Percentiles rank a stretch among this genome's conserved stretches.
phyloP scores from a whole-genome alignment of 2,329 filamentous ascomycete species.

The Calycina herbarum region DNA sequence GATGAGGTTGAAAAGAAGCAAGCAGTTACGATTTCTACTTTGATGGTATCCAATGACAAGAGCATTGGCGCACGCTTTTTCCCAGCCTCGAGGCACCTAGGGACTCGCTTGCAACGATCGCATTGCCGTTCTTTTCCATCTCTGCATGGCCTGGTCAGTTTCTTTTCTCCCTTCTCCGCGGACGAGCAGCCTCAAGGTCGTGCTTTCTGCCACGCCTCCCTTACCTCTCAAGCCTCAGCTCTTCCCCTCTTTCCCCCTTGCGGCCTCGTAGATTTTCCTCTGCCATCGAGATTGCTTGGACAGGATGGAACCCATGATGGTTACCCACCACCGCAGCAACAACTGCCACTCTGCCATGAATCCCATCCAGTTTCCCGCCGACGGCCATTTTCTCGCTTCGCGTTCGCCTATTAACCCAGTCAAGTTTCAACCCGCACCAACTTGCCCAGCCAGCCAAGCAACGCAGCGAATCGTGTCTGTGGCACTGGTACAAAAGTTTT shows the following conservation, averaged over 20 bases:
- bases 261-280: background rate
- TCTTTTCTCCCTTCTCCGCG: background rate
- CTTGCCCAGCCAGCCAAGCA: background rate
- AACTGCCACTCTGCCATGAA: background rate
- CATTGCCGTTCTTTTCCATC: background rate
- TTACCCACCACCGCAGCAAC: background rate
- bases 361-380: background rate
- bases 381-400: background rate
- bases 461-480: background rate
- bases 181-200: background rate
- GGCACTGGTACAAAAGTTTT: background rate
- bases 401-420: background rate
- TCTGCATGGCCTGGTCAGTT: background rate
- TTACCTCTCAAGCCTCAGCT: background rate
- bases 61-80: background rate
- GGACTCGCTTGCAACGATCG: background rate
- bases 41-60: background rate
- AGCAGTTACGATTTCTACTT: background rate
- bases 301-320: background rate
- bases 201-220: background rate
- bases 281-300: background rate
- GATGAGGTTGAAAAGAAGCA: constrained; percentile 7
- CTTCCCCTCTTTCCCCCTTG: background rate
- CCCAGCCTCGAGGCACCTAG: background rate
- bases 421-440: constrained; percentile 7